Base-by-base conservation (phyloP, 2,329 filamentous ascomycete species). In the Ophiostoma sp. region DNA sequence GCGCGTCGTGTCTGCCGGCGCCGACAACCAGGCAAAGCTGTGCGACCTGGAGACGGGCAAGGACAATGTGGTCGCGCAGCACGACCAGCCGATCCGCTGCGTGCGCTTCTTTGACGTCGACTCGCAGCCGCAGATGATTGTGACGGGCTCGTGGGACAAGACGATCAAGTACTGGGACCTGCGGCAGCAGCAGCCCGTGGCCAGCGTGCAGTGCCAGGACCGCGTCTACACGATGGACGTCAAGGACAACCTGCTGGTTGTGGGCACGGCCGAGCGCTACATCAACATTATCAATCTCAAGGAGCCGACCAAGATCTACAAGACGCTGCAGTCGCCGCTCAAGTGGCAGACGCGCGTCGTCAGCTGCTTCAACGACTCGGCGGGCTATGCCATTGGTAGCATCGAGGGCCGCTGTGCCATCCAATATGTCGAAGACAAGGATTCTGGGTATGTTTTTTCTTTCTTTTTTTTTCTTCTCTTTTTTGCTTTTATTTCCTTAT, bases 281-380 rank as follows among this genome's bases (percentile, higher is more conserved):
- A 96, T 99, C 84, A 94, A 98, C 79, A 90, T 99, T 73, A 85
- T 99, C 81, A 93, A 97, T 80, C 87, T 99, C 70, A 89, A 90
- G 77, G 90, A 96, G 72, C 95, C 95, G 4, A 87, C 87, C 69
- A 93, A 92, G 76, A 93, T 97, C 80, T 97, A 96, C 87, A 99
- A 99, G 86, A 94, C 92, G 11, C 86, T 97, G 68, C 93, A 97
- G 81, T 97, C 93, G 77, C 95, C 95, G 3, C 86, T 99, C 64
- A 99, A 99, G 82, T 99, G 94, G 93, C 95, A 99, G 84, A 99
- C 95, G 1, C 86, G 94, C 71, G 93, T 96, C 15, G 92, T 98
- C 68, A 95, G 91, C 82, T 98, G 94, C 83, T 99, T 99, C 79
- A 89, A 90, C 17, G 94, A 99, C 78, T 91, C 93, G 7, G 89